Evolutionary conservation across 257 asterid genomes (phyloP).

Genomic region (Solanum pinnatisectum): DNA sequence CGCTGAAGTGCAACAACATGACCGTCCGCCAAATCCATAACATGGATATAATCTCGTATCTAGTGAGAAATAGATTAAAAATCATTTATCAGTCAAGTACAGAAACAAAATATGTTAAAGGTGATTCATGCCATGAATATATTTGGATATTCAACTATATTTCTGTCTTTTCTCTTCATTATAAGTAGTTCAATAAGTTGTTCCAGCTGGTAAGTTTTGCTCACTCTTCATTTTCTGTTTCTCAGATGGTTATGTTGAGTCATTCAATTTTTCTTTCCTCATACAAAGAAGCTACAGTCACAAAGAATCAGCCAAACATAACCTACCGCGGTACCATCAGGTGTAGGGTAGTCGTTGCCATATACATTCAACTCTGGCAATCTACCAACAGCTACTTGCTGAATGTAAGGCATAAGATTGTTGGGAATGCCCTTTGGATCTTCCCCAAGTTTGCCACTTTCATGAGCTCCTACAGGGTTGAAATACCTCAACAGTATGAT

Average conservation of each 20-base stretch:
- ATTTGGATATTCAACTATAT: background rate
- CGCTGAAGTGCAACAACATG: slow-evolving; percentile 81
- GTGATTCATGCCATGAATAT: background rate
- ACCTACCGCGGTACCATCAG: slow-evolving; percentile 89
- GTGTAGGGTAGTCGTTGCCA: slow-evolving; percentile 91
- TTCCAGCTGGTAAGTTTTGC: background rate
- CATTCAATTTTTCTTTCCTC: background rate
- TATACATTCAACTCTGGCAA: slow-evolving; percentile 74
- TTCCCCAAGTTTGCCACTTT: slow-evolving; percentile 88
- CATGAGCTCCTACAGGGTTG: slow-evolving; percentile 95
- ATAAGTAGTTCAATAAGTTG: background rate
- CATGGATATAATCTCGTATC: slow-evolving; percentile 96
- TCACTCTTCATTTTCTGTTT: background rate
- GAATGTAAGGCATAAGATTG: slow-evolving; percentile 94
- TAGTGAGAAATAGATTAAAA: slow-evolving; percentile 8
- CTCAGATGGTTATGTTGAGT: background rate
- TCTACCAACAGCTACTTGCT: slow-evolving; percentile 94
- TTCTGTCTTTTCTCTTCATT: background rate
- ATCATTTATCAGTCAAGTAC: background rate
- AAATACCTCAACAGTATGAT: slow-evolving; percentile 82
- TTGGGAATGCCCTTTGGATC: slow-evolving; percentile 95
- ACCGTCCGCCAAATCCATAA: slow-evolving; percentile 96
- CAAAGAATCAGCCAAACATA: background rate
- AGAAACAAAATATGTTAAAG: background rate
- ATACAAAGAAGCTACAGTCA: background rate